Evolutionary conservation across 2,329 filamentous ascomycete species (phyloP), one percentile per base, ranked within the genome.

Genomic region (Bimuria novae-zelandiae): DNA sequence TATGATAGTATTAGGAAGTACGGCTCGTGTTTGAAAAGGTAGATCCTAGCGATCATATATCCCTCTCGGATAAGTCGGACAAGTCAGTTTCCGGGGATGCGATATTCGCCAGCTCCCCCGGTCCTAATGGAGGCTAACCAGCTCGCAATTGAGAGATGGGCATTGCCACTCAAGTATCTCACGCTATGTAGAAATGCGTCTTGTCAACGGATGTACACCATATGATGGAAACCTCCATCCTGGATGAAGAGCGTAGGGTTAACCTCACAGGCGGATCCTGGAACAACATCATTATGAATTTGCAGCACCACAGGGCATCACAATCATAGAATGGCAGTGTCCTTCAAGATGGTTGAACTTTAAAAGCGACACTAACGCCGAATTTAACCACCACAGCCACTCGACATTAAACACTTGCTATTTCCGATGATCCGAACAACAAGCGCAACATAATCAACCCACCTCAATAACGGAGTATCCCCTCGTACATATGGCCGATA

Each of bases 311-410:
- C 33, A 17, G n/a, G 17, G n/a, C 8, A 33, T 33, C 12, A 12
- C 4, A 16, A 7, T n/a, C 16, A 7, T 36, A 7, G n/a, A 17
- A 6, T n/a, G 14, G 4, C 14, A 16, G 4, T 16, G 5, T 16
- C 16, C 17, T 17, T 16, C 17, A 7, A 8, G 17, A 23, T 16
- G 35, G 36, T 39, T 6, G 17, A 39, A 27, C 11, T 27, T n/a
- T 10, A 16, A 42, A 23, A 10, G 21, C 22, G 4, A 29, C 39
- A 29, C 39, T 47, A 39, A 17, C 6, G 17, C n/a, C n/a, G 29
- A 37, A 36, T 51, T 51, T 44, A 51, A 21, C 48, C 48, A 51
- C 22, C 48, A 37, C 40, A 44, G 39, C 48, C 48, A 32, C 21
- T 43, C 4, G 23, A 51, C 23, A 51, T 51, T 42, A 51, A 44